These are phyloP conservation scores for Coprinellus aureogranulatus DNA, from an alignment of 768 basidiomycete genomes.

Conservation along the genomic window DNA sequence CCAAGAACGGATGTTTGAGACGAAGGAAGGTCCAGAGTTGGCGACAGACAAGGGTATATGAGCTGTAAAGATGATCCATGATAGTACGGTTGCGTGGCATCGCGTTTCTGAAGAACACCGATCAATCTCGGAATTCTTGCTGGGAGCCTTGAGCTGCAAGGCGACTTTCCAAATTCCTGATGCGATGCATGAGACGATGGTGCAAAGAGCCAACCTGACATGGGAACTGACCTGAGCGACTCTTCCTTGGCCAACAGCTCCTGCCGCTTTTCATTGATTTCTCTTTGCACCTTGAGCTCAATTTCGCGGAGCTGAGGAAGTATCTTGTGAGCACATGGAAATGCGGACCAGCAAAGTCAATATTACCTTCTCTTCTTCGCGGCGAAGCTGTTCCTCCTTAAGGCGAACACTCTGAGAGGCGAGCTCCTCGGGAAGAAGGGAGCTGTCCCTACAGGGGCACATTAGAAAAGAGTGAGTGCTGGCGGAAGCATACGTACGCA, in stretches of 20 bases:
- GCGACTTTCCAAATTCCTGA: constrained; percentile 84
- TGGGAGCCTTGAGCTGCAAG: constrained; percentile 87
- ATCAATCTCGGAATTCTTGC: constrained; percentile 71
- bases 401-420: constrained; percentile 95
- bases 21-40: neutral
- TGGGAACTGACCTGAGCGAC: constrained; percentile 67
- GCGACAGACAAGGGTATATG: neutral
- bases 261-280: constrained; percentile 97
- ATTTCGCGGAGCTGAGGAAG: constrained; percentile 81
- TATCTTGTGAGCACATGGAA: constrained; percentile 7
- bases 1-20: constrained; percentile 8
- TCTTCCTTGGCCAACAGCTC: constrained; percentile 96
- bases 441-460: constrained; percentile 61
- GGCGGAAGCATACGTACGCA: constrained; percentile 44
- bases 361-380: constrained; percentile 92
- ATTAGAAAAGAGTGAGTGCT: constrained; percentile 20
- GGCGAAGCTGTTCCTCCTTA: constrained; percentile 97
- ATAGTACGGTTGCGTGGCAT: neutral
- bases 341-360: neutral
- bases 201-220: neutral
- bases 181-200: neutral
- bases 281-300: constrained; percentile 95
- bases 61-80: constrained; percentile 17
- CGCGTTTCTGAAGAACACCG: neutral
- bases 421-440: constrained; percentile 93